Evolutionary conservation across 2,329 filamentous ascomycete species (phyloP).

Genomic region (Alternaria sp.): DNA sequence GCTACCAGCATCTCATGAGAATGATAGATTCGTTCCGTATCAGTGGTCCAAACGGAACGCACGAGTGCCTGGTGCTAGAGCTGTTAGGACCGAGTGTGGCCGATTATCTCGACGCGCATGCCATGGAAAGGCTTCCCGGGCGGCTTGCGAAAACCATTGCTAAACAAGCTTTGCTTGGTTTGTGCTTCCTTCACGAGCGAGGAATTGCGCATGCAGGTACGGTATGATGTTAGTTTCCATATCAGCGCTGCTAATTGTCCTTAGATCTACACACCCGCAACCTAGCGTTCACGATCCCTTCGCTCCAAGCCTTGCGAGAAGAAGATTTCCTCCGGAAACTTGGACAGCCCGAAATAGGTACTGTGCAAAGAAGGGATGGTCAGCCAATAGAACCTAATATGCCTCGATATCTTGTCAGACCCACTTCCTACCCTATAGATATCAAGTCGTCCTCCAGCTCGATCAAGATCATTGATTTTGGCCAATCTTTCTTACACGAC

Average conservation of each 20-base stretch:
- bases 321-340: conserved; percentile 26
- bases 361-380: conserved; percentile 26
- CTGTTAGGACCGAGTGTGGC: conserved; percentile 51
- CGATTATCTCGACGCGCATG: conserved; percentile 42
- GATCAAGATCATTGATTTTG: conserved; percentile 46
- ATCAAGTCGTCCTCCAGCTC: not conserved
- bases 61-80: conserved; percentile 54
- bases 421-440: conserved; percentile 11
- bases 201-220: conserved; percentile 36
- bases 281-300: conserved; percentile 28
- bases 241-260: not conserved
- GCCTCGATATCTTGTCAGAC: conserved; percentile 26
- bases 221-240: not conserved
- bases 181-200: conserved; percentile 28
- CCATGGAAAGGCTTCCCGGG: conserved; percentile 47
- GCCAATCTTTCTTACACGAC: conserved; percentile 43
- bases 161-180: conserved; percentile 23
- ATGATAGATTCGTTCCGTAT: conserved; percentile 49
- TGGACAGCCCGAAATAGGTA: conserved; percentile 16
- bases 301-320: conserved; percentile 20
- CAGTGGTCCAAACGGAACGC: conserved; percentile 53
- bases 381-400: conserved; percentile 20
- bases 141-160: conserved; percentile 47
- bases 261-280: conserved; percentile 41
- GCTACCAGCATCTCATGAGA: conserved; percentile 40